Percentiles rank a stretch among this genome's conserved stretches.
phyloP scores from a whole-genome alignment of 1,284 basidiomycete genomes.

The Cyathus olla region DNA sequence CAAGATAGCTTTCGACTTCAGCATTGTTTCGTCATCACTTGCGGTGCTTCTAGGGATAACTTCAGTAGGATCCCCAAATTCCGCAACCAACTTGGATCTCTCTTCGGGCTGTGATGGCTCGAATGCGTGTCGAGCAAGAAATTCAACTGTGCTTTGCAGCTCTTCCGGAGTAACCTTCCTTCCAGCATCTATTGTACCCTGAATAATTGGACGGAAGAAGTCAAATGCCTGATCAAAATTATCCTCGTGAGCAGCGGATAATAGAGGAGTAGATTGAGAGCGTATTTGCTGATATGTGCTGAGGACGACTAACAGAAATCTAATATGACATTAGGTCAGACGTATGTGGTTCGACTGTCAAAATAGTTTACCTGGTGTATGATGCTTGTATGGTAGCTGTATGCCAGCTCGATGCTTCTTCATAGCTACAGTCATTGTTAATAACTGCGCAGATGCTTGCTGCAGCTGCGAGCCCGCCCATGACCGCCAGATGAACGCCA shows the following conservation, averaged over 20 bases:
- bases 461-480: slow-evolving; percentile 71
- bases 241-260: slow-evolving; percentile 72
- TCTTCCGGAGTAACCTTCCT: too few species aligned
- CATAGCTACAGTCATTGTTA: slow-evolving; percentile 65
- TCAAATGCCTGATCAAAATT: slow-evolving; percentile 78
- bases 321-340: slow-evolving; percentile 35
- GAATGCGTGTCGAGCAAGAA: too few species aligned
- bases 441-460: slow-evolving; percentile 73
- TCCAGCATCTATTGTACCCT: neutral
- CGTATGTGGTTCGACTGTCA: slow-evolving; percentile 5
- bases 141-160: too few species aligned
- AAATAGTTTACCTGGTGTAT: too few species aligned
- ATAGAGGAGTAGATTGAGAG: slow-evolving; percentile 63
- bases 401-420: slow-evolving; percentile 67
- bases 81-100: too few species aligned
- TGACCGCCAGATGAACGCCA: slow-evolving; percentile 76
- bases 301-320: slow-evolving; percentile 80
- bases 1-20: slow-evolving; percentile 14
- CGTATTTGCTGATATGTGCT: slow-evolving; percentile 81
- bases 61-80: too few species aligned
- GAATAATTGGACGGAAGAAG: slow-evolving; percentile 68
- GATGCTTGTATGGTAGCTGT: slow-evolving; percentile 62
- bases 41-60: too few species aligned
- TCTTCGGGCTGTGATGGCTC: too few species aligned
- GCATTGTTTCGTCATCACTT: too few species aligned